Conservation (phyloP, 495 filamentous ascomycete species). For the Penicillium verhagenii region DNA sequence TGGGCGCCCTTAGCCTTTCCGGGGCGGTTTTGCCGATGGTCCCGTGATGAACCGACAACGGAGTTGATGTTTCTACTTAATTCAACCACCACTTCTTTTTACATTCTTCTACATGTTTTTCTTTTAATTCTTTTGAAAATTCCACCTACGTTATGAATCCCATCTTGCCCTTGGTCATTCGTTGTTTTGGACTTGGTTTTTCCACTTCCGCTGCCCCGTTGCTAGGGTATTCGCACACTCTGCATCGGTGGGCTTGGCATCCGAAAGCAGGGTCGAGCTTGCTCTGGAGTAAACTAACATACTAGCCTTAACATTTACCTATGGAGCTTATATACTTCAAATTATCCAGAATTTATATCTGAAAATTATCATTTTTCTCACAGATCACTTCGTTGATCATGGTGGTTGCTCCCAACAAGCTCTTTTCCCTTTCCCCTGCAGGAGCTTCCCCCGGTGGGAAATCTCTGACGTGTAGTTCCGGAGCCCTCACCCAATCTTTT, state of each 20-base stretch:
- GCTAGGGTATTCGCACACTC: slow-evolving; percentile 35
- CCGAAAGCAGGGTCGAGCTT: slow-evolving; percentile 33
- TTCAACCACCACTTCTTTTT: too few species aligned
- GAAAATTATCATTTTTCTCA: background rate
- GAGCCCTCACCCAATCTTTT: slow-evolving; percentile 10
- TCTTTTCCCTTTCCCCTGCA: slow-evolving; percentile 6
- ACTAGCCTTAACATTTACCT: background rate
- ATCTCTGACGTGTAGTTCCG: slow-evolving; percentile 39
- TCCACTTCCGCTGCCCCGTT: slow-evolving; percentile 14
- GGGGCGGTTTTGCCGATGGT: slow-evolving; percentile 52
- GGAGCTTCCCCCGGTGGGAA: slow-evolving; percentile 27
- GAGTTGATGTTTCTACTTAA: background rate
- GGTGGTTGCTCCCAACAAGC: background rate
- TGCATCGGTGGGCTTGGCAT: slow-evolving; percentile 41
- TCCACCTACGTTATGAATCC: background rate
- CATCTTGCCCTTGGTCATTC: slow-evolving; percentile 1
- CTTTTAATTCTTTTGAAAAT: background rate
- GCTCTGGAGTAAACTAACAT: background rate
- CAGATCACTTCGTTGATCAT: background rate
- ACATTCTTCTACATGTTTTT: background rate
- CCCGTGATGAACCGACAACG: slow-evolving; percentile 49
- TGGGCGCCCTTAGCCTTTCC: slow-evolving; percentile 45
- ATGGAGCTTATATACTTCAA: background rate
- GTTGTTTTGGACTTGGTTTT: background rate
- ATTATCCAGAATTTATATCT: background rate